Percentiles rank a stretch among this genome's conserved stretches.
Conservation (phyloP, 148 eudicot genomes). For the Fallopia convolvulus region DNA sequence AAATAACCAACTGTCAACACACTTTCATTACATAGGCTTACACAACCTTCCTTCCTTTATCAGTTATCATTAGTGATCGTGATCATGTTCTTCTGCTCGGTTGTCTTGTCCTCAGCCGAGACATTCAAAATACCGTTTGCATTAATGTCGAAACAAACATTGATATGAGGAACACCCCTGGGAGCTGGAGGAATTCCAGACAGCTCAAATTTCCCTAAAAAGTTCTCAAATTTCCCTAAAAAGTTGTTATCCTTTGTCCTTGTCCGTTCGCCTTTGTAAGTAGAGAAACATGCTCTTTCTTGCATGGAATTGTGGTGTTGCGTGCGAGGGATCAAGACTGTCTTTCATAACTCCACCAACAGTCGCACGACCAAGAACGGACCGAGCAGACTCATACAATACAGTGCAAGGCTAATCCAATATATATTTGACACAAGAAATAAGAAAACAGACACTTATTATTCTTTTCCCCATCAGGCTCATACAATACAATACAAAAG, state of each 20-base stretch:
- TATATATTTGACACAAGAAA: too few relatives aligned
- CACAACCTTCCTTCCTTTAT: neutral
- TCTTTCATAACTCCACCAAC: slow-evolving; percentile 14
- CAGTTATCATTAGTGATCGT: slow-evolving; percentile 12
- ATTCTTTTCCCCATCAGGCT: too few relatives aligned
- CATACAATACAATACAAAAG: too few relatives aligned
- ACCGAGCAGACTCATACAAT: too few relatives aligned
- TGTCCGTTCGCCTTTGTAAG: slow-evolving; percentile 12
- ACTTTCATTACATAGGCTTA: neutral
- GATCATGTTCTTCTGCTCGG: slow-evolving; percentile 14
- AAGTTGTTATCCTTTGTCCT: slow-evolving; percentile 8
- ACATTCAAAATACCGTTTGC: slow-evolving; percentile 12
- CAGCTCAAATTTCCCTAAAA: slow-evolving; percentile 12
- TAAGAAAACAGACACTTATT: too few relatives aligned
- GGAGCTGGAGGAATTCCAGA: slow-evolving; percentile 11
- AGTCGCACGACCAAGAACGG: neutral
- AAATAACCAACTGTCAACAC: too few relatives aligned
- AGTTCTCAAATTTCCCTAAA: too few relatives aligned
- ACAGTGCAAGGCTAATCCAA: too few relatives aligned
- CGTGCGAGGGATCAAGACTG: slow-evolving; percentile 1
- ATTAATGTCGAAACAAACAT: slow-evolving; percentile 7
- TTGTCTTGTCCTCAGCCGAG: slow-evolving; percentile 10
- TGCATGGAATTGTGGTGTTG: slow-evolving; percentile 11
- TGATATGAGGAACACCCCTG: slow-evolving; percentile 7
- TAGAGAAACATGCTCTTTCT: slow-evolving; percentile 14